phyloP scores from a whole-genome alignment of 129 eudicot species.

The Flaveria trinervia region DNA sequence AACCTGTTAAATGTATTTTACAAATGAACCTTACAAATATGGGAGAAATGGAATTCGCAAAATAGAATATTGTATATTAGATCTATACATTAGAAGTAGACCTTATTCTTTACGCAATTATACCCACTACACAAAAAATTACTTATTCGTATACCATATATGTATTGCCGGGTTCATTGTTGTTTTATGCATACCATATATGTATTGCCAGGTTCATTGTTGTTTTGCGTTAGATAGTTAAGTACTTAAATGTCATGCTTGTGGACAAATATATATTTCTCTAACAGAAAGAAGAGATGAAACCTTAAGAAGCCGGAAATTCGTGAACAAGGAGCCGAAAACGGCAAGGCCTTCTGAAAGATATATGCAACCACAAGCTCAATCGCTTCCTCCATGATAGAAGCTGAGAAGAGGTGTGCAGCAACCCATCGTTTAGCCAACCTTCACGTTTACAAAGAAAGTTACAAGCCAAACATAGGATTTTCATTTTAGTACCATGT shows the following conservation, averaged over 20 bases:
- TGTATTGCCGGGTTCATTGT: neutral
- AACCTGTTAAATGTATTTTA: conserved; percentile 47
- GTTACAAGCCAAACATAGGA: neutral
- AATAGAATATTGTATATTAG: neutral
- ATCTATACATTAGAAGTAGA: neutral
- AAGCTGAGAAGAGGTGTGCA: conserved; percentile 86
- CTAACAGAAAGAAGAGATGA: neutral
- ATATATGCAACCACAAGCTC: conserved; percentile 86
- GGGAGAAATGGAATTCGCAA: conserved; percentile 3
- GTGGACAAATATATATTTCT: neutral
- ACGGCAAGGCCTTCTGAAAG: conserved; percentile 71
- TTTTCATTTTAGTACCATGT: neutral
- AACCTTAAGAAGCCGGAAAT: conserved; percentile 86
- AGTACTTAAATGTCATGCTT: neutral
- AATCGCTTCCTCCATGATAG: conserved; percentile 66
- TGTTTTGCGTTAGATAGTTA: neutral
- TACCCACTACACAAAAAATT: neutral
- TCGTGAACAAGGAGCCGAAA: conserved; percentile 71
- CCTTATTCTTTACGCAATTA: neutral
- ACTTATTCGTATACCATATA: neutral
- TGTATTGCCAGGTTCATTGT: neutral
- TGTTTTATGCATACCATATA: neutral
- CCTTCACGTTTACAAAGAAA: conserved; percentile 39
- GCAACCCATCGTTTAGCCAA: conserved; percentile 94
- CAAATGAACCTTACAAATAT: too few species aligned